Evolutionary conservation across 2,329 filamentous ascomycete species (phyloP).

Genomic region (Diaporthe vaccinii): DNA sequence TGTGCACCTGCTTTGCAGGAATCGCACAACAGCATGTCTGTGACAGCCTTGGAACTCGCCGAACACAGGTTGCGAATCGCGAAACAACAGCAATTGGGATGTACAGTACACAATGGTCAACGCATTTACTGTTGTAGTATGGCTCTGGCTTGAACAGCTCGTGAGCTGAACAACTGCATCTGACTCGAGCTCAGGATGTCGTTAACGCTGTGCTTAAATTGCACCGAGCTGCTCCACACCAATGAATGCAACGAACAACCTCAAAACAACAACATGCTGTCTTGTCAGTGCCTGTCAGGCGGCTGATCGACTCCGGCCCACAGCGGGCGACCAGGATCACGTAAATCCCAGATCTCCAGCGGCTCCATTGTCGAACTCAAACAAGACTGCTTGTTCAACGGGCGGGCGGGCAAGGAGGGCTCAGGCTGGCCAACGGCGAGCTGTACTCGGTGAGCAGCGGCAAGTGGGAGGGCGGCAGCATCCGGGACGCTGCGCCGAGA

Average conservation of each 20-base stretch:
- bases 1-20: neutral
- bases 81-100: neutral
- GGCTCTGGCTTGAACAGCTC: neutral
- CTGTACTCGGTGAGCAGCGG: constrained; percentile 8
- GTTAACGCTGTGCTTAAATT: constrained; percentile 22
- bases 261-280: neutral
- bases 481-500: constrained; percentile 15
- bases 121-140: neutral
- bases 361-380: constrained; percentile 4
- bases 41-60: neutral
- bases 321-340: constrained; percentile 11
- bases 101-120: neutral
- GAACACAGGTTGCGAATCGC: neutral
- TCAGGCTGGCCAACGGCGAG: constrained; percentile 3
- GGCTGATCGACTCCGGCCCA: constrained; percentile 24
- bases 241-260: neutral
- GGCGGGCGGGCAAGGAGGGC: neutral
- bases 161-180: neutral
- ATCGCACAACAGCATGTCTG: neutral
- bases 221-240: constrained; percentile 25
- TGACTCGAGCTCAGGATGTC: constrained; percentile 16
- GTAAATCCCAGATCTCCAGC: constrained; percentile 11
- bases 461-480: constrained; percentile 6
- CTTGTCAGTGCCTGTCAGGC: constrained; percentile 21
- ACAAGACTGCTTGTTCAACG: neutral